Evolutionary conservation across 2,329 filamentous ascomycete genomes (phyloP), one percentile per base, ranked within the genome.

Genomic region (Fusarium stilboides): DNA sequence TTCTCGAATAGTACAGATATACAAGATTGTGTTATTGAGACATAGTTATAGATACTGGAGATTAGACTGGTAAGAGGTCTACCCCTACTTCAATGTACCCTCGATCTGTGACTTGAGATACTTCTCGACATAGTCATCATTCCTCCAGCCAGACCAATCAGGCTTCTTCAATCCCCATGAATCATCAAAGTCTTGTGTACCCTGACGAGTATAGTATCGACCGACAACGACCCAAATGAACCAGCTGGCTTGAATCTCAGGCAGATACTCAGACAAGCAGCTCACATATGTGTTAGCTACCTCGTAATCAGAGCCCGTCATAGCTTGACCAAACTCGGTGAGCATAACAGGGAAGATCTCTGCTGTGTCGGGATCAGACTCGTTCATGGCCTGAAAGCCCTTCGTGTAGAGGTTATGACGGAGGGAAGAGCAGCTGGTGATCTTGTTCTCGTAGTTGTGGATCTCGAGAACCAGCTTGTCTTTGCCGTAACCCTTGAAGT

Each of bases 401-500:
- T 83, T 81, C 53, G 79, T 80, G 75, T 83, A 82, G 8, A 89
- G 77, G 19, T 82, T 82, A 50, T 78, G 75, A 64, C 81, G 77
- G 14, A 89, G 80, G 10, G 77, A 78, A 10, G 75, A 73, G 75
- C 88, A 90, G 70, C 79, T 82, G 0, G 75, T 80, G 5, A 83
- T 82, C n/a, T 75, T 72, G 68, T 82, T 87, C 62, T 87, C 80
- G 75, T 90, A 90, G 77, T 88, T 89, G 80, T 90, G 88, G 12
- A 89, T 79, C 75, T 90, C 88, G 4, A 89, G 80, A 9, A 88
- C 87, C 0, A 89, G 79, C 77, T 89, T 89, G 71, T 87, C 77
- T 2, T 69, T 50, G 2, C 77, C 77, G 74, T 84, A 87, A 2
- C 81, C 82, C 3, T 77, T 65, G 68, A 88, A 89, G 70, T 86